These are phyloP conservation scores for Dryas drummondii DNA, from an alignment of 306 rosid species.

Conservation along the genomic window DNA sequence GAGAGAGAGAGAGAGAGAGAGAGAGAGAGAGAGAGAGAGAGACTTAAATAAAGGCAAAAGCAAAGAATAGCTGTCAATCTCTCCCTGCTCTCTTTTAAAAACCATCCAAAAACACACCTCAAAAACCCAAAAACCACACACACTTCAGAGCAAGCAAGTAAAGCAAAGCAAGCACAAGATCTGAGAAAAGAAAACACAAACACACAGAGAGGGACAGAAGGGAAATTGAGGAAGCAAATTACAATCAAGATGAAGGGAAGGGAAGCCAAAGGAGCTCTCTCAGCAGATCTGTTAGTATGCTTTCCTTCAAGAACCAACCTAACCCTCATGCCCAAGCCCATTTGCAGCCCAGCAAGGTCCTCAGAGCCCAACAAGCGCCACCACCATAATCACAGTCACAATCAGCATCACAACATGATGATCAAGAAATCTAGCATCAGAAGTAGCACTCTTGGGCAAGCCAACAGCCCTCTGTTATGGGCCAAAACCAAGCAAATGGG, in stretches of 20 bases:
- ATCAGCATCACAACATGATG: constrained; percentile 30
- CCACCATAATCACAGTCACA: constrained; percentile 13
- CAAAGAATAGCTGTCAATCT: constrained; percentile 57
- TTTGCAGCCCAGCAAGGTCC: constrained; percentile 84
- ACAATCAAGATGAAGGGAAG: constrained; percentile 42
- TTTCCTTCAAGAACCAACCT: constrained; percentile 82
- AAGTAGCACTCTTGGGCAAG: constrained; percentile 36
- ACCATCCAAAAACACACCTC: constrained; percentile 25
- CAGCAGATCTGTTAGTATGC: constrained; percentile 83
- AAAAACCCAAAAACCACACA: constrained; percentile 2
- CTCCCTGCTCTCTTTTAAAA: constrained; percentile 47
- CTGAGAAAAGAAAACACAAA: constrained; percentile 19
- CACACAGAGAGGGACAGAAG: constrained; percentile 10
- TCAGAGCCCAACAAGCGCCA: constrained; percentile 48
- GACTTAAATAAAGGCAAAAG: constrained; percentile 41
- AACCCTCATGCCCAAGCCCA: constrained; percentile 69
- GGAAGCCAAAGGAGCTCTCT: constrained; percentile 52
- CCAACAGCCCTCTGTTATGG: constrained; percentile 69
- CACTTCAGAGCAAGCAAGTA: neutral
- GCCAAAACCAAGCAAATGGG: constrained; percentile 62
- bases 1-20: neutral
- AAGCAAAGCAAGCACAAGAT: constrained; percentile 31
- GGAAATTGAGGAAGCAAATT: neutral
- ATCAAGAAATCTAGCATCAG: constrained; percentile 48
- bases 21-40: neutral